Evolutionary conservation across 2,329 filamentous ascomycete genomes (phyloP), one percentile per base, ranked within the genome.

Genomic region (Lomentospora prolificans): DNA sequence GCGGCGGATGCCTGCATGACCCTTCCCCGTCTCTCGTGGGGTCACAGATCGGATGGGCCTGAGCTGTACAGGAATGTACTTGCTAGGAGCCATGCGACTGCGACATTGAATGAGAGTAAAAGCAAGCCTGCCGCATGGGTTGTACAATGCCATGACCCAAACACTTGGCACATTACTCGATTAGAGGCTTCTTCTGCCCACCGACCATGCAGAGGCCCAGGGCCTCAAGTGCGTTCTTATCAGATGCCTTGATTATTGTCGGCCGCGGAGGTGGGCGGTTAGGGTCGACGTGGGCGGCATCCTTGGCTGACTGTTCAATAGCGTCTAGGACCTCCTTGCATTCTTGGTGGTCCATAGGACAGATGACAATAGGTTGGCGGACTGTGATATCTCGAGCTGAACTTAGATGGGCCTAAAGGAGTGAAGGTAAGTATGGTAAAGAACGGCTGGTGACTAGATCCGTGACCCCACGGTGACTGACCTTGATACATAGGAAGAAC

Each of bases 281-380:
- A 0, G 87, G 87, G 62, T 92, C 90, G 58, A 97, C 86, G 59
- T 88, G 84, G 14, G 89, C 87, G 2, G 94, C 92, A 63, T 97
- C 92, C 69, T 91, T 92, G 46, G 94, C 94, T 0, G 94, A 89
- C 70, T 96, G 90, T 67, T 96, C 91, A 60, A 99, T 97, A 36
- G 91, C 91, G 64, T 96, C 91, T 90, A 99, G 96, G 72, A 97
- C 94, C 67, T 96, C 91, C 69, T 95, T 96, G 73, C 94, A 99
- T 14, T 87, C 89, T 61, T 95, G 89, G 65, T 96, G 90, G 66
- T 99, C 94, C 59, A 96, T 83, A 0, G 94, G 92, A 65, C 92
- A 97, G 53, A 97, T 94, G 31, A 97, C 90, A 57, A 99, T 96
- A 4, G 90, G 90, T 70, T 97, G 89, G 55, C 92, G 84, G 46